phyloP scores from a whole-genome alignment of 2,329 filamentous ascomycete species.

The Cytospora schulzeri region DNA sequence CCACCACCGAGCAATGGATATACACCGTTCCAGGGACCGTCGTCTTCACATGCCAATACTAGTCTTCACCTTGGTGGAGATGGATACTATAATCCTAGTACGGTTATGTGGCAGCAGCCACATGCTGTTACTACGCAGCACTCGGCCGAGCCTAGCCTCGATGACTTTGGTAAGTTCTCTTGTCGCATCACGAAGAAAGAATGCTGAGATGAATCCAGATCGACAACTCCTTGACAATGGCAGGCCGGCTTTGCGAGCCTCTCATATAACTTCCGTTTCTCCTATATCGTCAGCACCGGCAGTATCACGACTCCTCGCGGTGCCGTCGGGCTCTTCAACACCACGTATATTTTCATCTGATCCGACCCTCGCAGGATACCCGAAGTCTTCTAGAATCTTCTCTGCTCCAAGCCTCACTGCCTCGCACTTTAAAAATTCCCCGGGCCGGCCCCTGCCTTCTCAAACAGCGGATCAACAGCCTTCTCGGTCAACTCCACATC shows the following conservation, averaged over 20 bases:
- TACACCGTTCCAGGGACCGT: neutral
- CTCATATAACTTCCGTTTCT: neutral
- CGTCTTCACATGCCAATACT: neutral
- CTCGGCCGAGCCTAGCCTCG: neutral
- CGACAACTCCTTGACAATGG: constrained; percentile 5
- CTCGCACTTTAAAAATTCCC: neutral
- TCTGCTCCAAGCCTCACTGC: neutral
- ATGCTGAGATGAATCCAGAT: constrained; percentile 2
- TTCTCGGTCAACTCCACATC: neutral
- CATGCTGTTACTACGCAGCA: neutral
- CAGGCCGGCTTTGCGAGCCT: neutral
- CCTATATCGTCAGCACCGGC: neutral
- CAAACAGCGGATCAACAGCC: neutral
- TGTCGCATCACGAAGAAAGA: too few species aligned
- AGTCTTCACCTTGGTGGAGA: neutral
- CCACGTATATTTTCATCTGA: neutral
- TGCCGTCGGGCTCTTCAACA: neutral
- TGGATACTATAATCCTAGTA: neutral
- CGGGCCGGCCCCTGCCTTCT: neutral
- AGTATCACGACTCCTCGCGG: neutral
- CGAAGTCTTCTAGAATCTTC: neutral
- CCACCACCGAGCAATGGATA: neutral
- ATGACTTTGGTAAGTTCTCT: constrained; percentile 6
- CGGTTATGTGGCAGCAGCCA: neutral
- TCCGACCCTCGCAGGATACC: neutral